These are phyloP conservation scores for Cryptosporidium felis DNA, from an alignment of 169 alveolate genomes.

Conservation along the genomic window DNA sequence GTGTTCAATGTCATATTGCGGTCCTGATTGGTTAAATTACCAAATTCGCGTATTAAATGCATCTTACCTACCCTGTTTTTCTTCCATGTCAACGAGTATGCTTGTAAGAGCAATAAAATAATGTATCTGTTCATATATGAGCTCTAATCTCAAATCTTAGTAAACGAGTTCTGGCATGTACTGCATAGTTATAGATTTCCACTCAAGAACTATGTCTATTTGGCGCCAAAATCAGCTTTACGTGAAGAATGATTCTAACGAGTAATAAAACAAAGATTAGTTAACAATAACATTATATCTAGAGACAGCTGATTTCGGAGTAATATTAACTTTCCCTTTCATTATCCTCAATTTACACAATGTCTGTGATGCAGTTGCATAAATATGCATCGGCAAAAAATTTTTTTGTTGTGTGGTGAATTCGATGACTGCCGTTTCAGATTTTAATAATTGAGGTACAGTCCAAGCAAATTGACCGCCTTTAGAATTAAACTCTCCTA, in stretches of 20 bases:
- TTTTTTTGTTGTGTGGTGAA: conserved; percentile 10
- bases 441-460: background rate
- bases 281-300: background rate
- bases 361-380: background rate
- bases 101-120: too few relatives aligned
- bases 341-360: conserved; percentile 10
- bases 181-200: background rate
- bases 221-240: background rate
- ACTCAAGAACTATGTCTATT: background rate
- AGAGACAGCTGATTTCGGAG: background rate
- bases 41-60: background rate
- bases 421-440: conserved; percentile 44
- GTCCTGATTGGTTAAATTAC: background rate
- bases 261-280: background rate
- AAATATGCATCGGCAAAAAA: conserved; percentile 31
- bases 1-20: conserved; percentile 3
- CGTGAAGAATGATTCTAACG: background rate
- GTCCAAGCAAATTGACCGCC: background rate
- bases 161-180: too few relatives aligned
- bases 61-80: too few relatives aligned
- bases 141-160: too few relatives aligned
- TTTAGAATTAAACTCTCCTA: background rate
- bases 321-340: background rate
- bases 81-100: too few relatives aligned
- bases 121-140: too few relatives aligned